A percentile compares a stretch with the other conserved stretches of the same genome.
Conservation (phyloP, 352 stramenopile species). For the Pythium coloratum region DNA sequence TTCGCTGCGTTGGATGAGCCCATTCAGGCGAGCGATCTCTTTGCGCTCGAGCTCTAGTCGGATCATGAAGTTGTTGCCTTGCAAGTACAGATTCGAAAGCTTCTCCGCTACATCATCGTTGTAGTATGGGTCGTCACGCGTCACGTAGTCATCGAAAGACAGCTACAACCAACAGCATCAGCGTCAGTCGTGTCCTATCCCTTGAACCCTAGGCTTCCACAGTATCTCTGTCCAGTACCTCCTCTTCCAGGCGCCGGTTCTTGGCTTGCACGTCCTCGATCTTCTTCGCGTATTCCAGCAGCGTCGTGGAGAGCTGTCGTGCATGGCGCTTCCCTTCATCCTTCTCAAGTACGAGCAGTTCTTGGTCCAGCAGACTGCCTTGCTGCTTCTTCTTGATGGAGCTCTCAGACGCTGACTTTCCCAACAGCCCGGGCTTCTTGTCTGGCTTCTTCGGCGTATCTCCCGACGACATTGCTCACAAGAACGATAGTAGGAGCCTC, state of each 20-base stretch:
- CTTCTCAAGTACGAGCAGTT: constrained; percentile 65
- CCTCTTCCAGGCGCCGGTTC: constrained; percentile 73
- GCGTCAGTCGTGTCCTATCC: not conserved
- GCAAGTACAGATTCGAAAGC: constrained; percentile 70
- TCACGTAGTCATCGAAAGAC: constrained; percentile 70
- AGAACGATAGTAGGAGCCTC: too few relatives aligned
- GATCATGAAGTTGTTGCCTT: constrained; percentile 85
- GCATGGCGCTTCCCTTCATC: constrained; percentile 76
- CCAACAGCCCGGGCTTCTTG: constrained; percentile 16
- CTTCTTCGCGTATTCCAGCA: constrained; percentile 76
- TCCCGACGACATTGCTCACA: constrained; percentile 6
- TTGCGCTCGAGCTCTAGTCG: constrained; percentile 76
- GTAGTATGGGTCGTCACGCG: constrained; percentile 73
- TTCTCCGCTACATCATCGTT: constrained; percentile 75
- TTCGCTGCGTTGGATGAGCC: constrained; percentile 70
- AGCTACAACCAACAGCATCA: constrained; percentile 33
- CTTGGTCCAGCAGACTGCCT: constrained; percentile 58
- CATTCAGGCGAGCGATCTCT: constrained; percentile 63
- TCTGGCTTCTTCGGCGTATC: constrained; percentile 16
- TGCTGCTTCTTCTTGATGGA: constrained; percentile 48
- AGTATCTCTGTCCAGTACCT: constrained; percentile 33
- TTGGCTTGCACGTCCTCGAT: constrained; percentile 76
- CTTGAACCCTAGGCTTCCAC: not conserved
- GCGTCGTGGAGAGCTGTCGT: constrained; percentile 55
- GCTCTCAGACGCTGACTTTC: constrained; percentile 30